Base-by-base conservation (phyloP, 2,329 filamentous ascomycete genomes). In the Cordyceps cateniannulata region DNA sequence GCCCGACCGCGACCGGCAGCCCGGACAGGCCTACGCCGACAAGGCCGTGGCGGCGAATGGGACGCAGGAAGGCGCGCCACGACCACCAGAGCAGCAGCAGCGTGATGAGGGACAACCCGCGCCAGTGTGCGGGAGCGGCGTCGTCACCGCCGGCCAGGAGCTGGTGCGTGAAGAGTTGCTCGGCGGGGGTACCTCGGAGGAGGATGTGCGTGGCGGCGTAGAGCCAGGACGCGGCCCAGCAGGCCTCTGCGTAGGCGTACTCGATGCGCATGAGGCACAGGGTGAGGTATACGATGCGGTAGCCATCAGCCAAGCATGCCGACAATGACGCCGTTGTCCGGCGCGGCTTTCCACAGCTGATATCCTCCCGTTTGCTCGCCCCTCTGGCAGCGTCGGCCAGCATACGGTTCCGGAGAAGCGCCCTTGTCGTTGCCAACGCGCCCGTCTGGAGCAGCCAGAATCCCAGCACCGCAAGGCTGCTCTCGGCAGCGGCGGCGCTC, bases 241-340 rank as follows among this genome's bases (percentile, higher is more conserved):
- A 68, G 3, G 66, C 54, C 40, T 72, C 68, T 0, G 65, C 64
- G 24, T 75, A 70, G 9, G 67, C 50, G 47, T 68, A 69, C 63
- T 76, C 75, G 2, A 68, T 49, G 1, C 61, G 64, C 0, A 68
- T 62, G 0, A 76, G 63, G 1, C 65, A 12, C 64, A 71, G 69
- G 0, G 68, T 50, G 0, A 72, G n/a, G 35, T 68, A 68, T 2
- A 64, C n/a, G 3, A 68, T 27, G 14, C 61, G 59, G n/a, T 24
- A 14, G 18, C n/a, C 29, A 29, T 60, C 57, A 20, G 42, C 35
- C 42, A 56, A 18, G 49, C 49, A 51, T 25, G 38, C 48, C 48
- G 44, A n/a, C 5, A 8, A 40, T 18, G 40, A 32, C 42, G 49
- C 24, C 29, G 56, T 18, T 45, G 47, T 22, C 18, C 10, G 8